A percentile compares a stretch with the other conserved stretches of the same genome.
These are phyloP conservation scores for Musa itinerans DNA, from an alignment of 176 grass and related monocot species.

Conservation along the genomic window DNA sequence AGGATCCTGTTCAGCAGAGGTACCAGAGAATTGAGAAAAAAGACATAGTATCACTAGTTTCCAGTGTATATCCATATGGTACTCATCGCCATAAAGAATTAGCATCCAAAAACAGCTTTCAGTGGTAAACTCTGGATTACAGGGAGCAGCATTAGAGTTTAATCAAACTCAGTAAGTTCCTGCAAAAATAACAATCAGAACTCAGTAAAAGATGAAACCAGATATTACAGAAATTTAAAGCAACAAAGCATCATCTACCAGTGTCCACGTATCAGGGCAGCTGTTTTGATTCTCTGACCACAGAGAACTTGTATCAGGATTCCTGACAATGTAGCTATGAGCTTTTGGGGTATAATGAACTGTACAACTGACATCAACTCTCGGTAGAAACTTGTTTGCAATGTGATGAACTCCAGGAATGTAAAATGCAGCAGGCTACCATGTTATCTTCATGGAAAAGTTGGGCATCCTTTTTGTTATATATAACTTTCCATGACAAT, in stretches of 20 bases:
- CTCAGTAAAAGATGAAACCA: neutral
- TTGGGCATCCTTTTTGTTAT: neutral
- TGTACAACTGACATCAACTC: too few relatives aligned
- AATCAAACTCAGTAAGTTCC: neutral
- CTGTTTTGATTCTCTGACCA: neutral
- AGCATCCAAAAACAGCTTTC: neutral
- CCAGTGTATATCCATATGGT: neutral
- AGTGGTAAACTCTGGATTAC: neutral
- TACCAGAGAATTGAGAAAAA: neutral
- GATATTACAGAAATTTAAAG: neutral
- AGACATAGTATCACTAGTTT: neutral
- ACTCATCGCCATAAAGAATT: neutral
- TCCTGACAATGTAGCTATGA: neutral
- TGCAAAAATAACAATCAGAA: neutral
- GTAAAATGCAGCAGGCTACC: neutral
- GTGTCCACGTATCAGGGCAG: too few relatives aligned
- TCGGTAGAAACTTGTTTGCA: neutral
- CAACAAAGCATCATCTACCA: neutral
- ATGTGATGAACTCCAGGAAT: neutral
- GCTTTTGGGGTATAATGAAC: neutral
- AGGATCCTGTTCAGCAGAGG: neutral
- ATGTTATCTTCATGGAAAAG: neutral
- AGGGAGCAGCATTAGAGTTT: neutral
- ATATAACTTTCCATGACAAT: neutral
- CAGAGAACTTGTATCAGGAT: slow-evolving; percentile 7